Evolutionary conservation across 2,329 filamentous ascomycete genomes (phyloP).

Genomic region (Graphilbum fragrans): DNA sequence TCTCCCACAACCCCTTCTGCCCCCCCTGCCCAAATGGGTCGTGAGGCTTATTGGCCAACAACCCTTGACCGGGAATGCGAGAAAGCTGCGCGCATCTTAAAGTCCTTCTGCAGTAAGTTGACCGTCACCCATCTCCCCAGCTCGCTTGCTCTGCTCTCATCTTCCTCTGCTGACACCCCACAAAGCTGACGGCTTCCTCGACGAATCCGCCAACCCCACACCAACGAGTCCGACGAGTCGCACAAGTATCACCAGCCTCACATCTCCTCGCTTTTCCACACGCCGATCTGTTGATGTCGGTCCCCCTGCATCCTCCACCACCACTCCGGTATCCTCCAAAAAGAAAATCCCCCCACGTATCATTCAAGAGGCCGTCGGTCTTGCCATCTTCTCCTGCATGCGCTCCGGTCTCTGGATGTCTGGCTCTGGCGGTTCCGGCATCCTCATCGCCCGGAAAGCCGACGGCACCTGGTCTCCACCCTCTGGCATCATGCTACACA

Average conservation of each 20-base stretch:
- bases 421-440: slow-evolving; percentile 79
- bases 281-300: slow-evolving; percentile 2
- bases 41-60: slow-evolving; percentile 65
- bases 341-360: slow-evolving; percentile 82
- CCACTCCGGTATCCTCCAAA: slow-evolving; percentile 36
- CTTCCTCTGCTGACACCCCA: slow-evolving; percentile 7
- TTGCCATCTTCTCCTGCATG: slow-evolving; percentile 94
- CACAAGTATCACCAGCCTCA: slow-evolving; percentile 8
- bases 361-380: slow-evolving; percentile 76
- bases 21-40: slow-evolving; percentile 34
- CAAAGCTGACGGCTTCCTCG: slow-evolving; percentile 46
- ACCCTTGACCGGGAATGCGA: slow-evolving; percentile 64
- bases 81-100: slow-evolving; percentile 65
- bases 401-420: slow-evolving; percentile 85
- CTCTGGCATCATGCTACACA: slow-evolving; percentile 83
- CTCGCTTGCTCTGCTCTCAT: neutral
- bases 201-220: slow-evolving; percentile 22
- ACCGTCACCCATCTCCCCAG: slow-evolving; percentile 73
- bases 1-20: slow-evolving; percentile 63
- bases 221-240: slow-evolving; percentile 14
- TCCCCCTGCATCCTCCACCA: slow-evolving; percentile 7
- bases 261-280: slow-evolving; percentile 6
- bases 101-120: slow-evolving; percentile 77
- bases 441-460: slow-evolving; percentile 71
- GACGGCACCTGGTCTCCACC: slow-evolving; percentile 62